Conservation (phyloP, 257 asterid genomes). For the Ocimum tenuiflorum region DNA sequence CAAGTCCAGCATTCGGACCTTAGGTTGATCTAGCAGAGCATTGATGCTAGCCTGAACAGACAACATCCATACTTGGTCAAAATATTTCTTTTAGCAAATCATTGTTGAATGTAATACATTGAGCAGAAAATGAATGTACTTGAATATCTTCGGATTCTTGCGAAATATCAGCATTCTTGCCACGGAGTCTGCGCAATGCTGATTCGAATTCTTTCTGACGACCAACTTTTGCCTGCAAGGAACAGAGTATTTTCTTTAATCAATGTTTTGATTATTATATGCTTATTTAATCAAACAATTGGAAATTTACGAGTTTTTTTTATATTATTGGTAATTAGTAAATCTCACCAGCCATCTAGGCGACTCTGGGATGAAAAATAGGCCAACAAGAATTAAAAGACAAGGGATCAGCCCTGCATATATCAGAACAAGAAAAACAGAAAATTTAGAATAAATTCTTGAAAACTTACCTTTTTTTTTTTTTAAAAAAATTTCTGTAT, state of each 20-base stretch:
- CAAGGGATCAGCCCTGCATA: conserved; percentile 72
- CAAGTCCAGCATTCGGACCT: conserved; percentile 48
- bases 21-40: conserved; percentile 46
- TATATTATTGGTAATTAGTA: neutral
- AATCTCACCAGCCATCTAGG: conserved; percentile 92
- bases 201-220: conserved; percentile 50
- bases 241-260: neutral
- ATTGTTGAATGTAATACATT: neutral
- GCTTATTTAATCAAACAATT: neutral
- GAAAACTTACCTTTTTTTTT: neutral
- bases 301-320: neutral
- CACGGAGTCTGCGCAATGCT: conserved; percentile 60
- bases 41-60: conserved; percentile 39
- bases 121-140: conserved; percentile 23
- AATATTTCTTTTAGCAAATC: too few relatives aligned
- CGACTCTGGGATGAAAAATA: conserved; percentile 78
- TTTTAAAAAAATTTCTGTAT: neutral
- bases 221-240: conserved; percentile 74
- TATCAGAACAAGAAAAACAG: neutral
- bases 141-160: conserved; percentile 70
- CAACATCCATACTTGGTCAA: neutral
- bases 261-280: neutral
- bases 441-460: neutral
- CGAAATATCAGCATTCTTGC: conserved; percentile 50
- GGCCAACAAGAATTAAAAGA: conserved; percentile 50